Base-by-base conservation (phyloP, 1,139 yeast species). In the Meyerozyma athensensis region DNA sequence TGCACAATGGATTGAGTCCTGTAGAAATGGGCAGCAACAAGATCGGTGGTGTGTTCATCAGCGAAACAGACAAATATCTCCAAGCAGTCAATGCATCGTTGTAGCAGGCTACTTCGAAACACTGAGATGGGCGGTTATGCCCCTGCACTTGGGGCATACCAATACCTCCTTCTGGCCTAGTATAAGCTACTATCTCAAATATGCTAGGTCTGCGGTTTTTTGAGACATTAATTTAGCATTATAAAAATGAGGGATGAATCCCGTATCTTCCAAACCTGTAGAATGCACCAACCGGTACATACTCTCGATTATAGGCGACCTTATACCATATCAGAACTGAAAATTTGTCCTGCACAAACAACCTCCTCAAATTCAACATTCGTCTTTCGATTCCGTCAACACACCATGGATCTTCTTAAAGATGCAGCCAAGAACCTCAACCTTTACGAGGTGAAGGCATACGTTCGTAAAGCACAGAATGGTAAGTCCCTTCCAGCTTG, bases 381-480 rank as follows among this genome's bases (percentile, higher is more conserved):
- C 33, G 22, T 30, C 28, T 22, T 10, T 33, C 19, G 23, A 19
- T 34, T 18, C 20, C 10, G 9, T 12, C 32, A 19, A 18, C 26
- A 36, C 37, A 34, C 46, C 39, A 79, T 81, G 86, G 86, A 81
- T 63, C 74, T 75, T 50, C 63, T 84, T 48, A 76, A 79, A 48
- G 86, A 82, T 63, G 79, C 84, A 19, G 68, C 95, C 47, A 77
- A 86, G 62, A 90, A 90, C 70, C 72, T 90, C 54, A 79, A 87
- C 40, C 71, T 92, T 45, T 92, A 92, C 65, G 98, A 94, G 63
- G 96, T 95, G 52, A 92, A 94, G 72, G 94, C 96, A 32, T 90
- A 92, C 57, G 97, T 92, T 43, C 86, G 99, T 49, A 90, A 89
- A 63, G 98, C 97, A 3, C 99, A 92, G 59, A 92, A 92, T 68